phyloP scores from a whole-genome alignment of 345 rosid genomes.

The Litchi chinensis region DNA sequence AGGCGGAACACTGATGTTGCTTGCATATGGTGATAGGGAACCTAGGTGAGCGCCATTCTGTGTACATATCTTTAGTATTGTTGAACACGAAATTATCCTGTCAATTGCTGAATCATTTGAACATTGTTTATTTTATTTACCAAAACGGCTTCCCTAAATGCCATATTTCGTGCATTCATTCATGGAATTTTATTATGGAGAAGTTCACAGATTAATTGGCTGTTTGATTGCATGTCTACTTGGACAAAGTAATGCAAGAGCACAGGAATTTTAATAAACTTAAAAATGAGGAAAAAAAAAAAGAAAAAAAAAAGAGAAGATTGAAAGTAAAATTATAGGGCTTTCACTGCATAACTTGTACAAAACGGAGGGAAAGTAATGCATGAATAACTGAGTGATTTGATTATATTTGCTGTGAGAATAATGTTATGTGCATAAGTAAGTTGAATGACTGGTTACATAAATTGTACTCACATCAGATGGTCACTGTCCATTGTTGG shows the following conservation, averaged over 20 bases:
- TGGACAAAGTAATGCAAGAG: slow-evolving; percentile 5
- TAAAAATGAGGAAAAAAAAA: neutral
- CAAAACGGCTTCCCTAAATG: neutral
- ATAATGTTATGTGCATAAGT: neutral
- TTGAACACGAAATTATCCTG: neutral
- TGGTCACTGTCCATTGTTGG: neutral
- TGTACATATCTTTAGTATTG: neutral
- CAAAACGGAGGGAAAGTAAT: neutral
- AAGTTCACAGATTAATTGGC: slow-evolving; percentile 3
- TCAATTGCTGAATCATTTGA: neutral
- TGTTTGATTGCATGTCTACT: slow-evolving; percentile 3
- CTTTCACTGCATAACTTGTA: neutral
- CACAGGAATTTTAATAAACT: neutral
- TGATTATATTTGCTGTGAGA: slow-evolving; percentile 1
- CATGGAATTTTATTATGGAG: neutral
- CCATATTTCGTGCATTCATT: neutral
- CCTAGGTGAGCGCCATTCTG: slow-evolving; percentile 59
- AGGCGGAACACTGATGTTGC: slow-evolving; percentile 76
- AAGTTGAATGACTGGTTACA: no score
- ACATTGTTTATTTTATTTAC: neutral
- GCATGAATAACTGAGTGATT: neutral
- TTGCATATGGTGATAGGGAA: slow-evolving; percentile 89
- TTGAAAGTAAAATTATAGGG: neutral
- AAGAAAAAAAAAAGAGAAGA: neutral
- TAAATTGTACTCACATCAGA: neutral